Evolutionary conservation across 169 alveolate genomes (phyloP).

Genomic region (Cryptosporidium baileyi): DNA sequence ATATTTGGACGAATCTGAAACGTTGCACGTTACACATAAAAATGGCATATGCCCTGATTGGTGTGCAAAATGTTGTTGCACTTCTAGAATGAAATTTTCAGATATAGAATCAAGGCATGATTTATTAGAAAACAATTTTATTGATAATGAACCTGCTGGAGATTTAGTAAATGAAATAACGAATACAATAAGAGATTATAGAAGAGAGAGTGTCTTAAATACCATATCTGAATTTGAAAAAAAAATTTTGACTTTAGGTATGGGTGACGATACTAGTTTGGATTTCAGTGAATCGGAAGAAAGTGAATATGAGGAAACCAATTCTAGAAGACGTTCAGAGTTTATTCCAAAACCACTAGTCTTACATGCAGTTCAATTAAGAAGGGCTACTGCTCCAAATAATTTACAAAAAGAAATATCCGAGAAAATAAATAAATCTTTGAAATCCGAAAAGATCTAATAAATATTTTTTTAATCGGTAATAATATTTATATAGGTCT

Average conservation of each 20-base stretch:
- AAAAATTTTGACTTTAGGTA: slow-evolving; percentile 44
- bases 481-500: no score
- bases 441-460: neutral
- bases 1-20: neutral
- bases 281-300: slow-evolving; percentile 26
- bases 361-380: neutral
- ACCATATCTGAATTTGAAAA: slow-evolving; percentile 58
- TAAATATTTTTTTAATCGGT: neutral
- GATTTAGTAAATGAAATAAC: slow-evolving; percentile 21
- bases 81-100: slow-evolving; percentile 39
- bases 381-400: slow-evolving; percentile 59
- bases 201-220: slow-evolving; percentile 55
- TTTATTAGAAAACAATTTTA: neutral
- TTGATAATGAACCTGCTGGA: neutral
- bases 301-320: slow-evolving; percentile 2
- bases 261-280: slow-evolving; percentile 4
- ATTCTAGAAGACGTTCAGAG: slow-evolving; percentile 42
- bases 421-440: neutral
- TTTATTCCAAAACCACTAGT: slow-evolving; percentile 3
- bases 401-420: neutral
- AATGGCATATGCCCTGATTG: neutral
- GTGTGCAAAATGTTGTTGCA: slow-evolving; percentile 51
- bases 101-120: neutral
- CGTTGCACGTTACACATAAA: no score
- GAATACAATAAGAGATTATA: slow-evolving; percentile 8